Conservation (phyloP, 2,329 filamentous ascomycete genomes). For the Ophiostoma sp. region DNA sequence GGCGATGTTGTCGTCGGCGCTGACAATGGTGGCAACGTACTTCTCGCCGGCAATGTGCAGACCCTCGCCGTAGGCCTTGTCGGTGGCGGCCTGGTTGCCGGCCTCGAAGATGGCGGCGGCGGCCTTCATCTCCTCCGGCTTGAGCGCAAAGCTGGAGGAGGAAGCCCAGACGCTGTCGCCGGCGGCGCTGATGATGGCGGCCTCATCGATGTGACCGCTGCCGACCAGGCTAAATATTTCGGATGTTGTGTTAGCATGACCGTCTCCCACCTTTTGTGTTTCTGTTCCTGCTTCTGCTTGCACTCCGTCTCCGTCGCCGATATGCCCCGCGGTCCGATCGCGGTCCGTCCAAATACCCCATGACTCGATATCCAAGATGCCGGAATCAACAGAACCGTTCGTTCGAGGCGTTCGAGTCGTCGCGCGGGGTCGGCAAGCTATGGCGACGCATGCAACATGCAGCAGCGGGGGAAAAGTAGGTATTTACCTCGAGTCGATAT, state of each 20-base stretch:
- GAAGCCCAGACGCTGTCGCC: conserved; percentile 80
- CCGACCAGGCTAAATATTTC: conserved; percentile 79
- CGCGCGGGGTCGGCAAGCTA: not conserved
- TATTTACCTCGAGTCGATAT: conserved; percentile 31
- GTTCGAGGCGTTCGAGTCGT: not conserved
- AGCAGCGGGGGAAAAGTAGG: not conserved
- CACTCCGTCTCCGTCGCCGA: too few relatives aligned
- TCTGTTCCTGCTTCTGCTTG: not conserved
- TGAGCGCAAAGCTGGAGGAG: conserved; percentile 66
- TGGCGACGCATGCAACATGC: not conserved
- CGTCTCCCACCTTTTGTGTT: not conserved
- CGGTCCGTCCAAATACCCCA: not conserved
- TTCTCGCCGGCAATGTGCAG: conserved; percentile 74
- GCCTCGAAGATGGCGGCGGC: conserved; percentile 54
- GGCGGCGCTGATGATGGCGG: conserved; percentile 76
- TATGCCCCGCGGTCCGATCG: not conserved
- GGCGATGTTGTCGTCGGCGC: conserved; percentile 53
- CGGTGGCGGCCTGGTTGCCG: conserved; percentile 49
- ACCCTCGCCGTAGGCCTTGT: conserved; percentile 70
- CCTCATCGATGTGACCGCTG: conserved; percentile 78
- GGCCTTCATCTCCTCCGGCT: conserved; percentile 60
- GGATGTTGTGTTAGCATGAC: conserved; percentile 21
- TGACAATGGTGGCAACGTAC: conserved; percentile 71
- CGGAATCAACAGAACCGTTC: not conserved
- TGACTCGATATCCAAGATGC: not conserved